Conservation (phyloP, 768 basidiomycete genomes). For the Boletus speciosus region DNA sequence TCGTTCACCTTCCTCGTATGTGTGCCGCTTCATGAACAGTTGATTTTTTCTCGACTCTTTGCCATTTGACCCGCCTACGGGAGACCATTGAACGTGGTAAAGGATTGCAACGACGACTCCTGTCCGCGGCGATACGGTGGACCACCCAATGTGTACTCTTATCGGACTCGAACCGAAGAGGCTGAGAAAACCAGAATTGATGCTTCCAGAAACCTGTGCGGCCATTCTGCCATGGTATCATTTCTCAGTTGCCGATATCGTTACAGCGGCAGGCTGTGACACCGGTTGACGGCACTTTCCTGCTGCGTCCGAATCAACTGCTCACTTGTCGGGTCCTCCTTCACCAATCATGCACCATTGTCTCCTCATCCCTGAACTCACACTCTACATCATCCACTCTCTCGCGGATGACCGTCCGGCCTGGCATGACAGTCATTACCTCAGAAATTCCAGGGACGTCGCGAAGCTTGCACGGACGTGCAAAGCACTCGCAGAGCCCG, state of each 20-base stretch:
- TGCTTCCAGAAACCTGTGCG: neutral
- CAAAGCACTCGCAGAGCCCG: constrained; percentile 24
- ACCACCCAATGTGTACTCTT: neutral
- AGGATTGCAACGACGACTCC: neutral
- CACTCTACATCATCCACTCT: constrained; percentile 21
- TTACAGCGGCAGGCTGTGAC: neutral
- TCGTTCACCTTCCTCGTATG: neutral
- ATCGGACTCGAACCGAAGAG: constrained; percentile 6
- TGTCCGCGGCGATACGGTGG: neutral
- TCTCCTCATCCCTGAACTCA: constrained; percentile 28
- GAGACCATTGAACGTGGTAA: neutral
- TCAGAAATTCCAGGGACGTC: constrained; percentile 21
- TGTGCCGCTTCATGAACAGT: neutral
- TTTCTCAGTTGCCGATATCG: neutral
- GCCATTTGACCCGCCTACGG: neutral
- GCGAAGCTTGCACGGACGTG: constrained; percentile 30
- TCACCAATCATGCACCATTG: constrained; percentile 26
- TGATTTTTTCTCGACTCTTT: neutral
- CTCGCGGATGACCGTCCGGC: constrained; percentile 20
- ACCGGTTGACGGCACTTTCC: neutral
- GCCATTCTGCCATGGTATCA: neutral
- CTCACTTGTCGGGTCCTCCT: neutral
- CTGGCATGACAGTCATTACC: constrained; percentile 15
- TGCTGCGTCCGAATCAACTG: neutral
- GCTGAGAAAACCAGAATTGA: constrained; percentile 15